Evolutionary conservation across 2,329 filamentous ascomycete species (phyloP), one percentile per base, ranked within the genome.

Genomic region (Chalaropsis ovoidea): DNA sequence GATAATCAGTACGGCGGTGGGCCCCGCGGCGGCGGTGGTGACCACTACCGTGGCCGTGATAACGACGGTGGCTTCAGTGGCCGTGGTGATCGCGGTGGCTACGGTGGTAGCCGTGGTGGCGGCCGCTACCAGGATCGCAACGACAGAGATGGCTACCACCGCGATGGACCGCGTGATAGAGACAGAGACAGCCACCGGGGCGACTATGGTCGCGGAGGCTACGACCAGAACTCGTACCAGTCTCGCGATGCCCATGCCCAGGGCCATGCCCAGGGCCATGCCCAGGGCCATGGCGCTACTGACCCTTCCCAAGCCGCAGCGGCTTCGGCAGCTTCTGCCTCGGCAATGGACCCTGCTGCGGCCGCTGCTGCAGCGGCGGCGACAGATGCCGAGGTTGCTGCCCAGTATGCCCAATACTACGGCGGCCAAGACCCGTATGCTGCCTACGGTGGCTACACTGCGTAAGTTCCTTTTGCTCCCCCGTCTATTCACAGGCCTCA

Each of bases 321-420:
- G 17, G 62, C 69, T 11, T 43, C 52, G 56, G 69, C 73, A 60
- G 71, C 72, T 15, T 71, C 70, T 8, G 69, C 71, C 15, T 47
- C 67, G 35, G 11, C 47, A 19, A 66, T 66, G 65, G 62, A 65
- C 13, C 61, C 54, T 49, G 60, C 63, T 27, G 41, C 64, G 47
- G 41, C 63, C 56, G 65, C 61, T 39, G 42, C 61, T 22, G 43
- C 61, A 47, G 61, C 61, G 1, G 61, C 62, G 2, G 61, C 62
- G 22, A 62, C 65, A 41, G 62, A 61, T 56, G 69, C 72, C 4
- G 88, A 95, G 71, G 94, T 94, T 74, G 84, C 84, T 63, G 85
- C 87, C 19, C 88, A 93, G 72, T 95, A 95, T 74, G 87, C 89
- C 2, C 87, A 91, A 73, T 94, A 95, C 75, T 93, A 92, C 68